Conservation (phyloP, 345 rosid species). For the Syzygium oleosum region DNA sequence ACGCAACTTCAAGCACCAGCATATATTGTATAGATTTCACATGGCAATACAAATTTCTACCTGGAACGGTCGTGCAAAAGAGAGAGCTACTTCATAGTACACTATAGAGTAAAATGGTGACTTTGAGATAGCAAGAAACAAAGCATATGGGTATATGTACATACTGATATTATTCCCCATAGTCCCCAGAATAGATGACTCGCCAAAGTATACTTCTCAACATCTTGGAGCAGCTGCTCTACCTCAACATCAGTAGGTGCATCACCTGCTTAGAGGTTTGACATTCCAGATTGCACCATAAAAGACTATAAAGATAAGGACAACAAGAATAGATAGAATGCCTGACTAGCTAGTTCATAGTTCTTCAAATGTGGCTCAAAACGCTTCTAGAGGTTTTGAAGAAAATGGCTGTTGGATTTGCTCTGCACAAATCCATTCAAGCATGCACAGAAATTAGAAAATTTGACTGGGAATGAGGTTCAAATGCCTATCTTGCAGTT, state of each 20-base stretch:
- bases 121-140: background rate
- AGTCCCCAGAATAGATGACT: conserved; percentile 61
- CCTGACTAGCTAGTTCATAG: background rate
- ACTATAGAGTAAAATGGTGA: background rate
- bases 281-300: background rate
- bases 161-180: conserved; percentile 68
- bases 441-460: background rate
- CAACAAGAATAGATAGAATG: background rate
- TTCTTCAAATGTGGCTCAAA: background rate
- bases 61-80: background rate
- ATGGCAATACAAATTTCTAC: background rate
- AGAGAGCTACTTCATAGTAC: background rate
- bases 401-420: background rate
- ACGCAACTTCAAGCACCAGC: background rate
- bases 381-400: background rate
- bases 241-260: conserved; percentile 25
- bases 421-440: background rate
- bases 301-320: background rate
- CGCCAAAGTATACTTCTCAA: conserved; percentile 52
- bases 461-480: background rate
- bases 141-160: background rate
- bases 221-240: conserved; percentile 28
- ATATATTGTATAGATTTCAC: background rate
- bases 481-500: background rate
- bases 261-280: conserved; percentile 24